phyloP scores from a whole-genome alignment of 805 yeast species.

The Cyberlindnera nakhonratchasimensis region DNA sequence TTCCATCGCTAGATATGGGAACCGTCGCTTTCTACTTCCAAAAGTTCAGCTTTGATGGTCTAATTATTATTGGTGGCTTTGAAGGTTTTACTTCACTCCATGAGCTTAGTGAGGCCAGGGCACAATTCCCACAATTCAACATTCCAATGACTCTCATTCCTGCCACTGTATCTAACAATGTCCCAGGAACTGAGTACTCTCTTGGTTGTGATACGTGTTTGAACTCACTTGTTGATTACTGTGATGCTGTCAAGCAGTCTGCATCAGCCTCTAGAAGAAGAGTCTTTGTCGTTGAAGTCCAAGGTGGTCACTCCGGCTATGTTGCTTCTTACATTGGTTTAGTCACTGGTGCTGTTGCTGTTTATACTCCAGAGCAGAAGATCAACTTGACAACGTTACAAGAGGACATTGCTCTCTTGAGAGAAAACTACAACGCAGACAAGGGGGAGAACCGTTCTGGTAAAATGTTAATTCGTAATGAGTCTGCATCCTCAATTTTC shows the following conservation, averaged over 20 bases:
- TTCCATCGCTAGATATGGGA: slow-evolving; percentile 81
- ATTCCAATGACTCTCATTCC: slow-evolving; percentile 94
- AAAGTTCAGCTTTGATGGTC: slow-evolving; percentile 82
- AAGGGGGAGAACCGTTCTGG: slow-evolving; percentile 51
- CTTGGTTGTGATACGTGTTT: slow-evolving; percentile 95
- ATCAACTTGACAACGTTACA: slow-evolving; percentile 64
- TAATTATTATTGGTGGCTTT: slow-evolving; percentile 91
- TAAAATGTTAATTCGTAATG: slow-evolving; percentile 78
- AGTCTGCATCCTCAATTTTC: slow-evolving; percentile 77
- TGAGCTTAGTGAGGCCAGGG: slow-evolving; percentile 74
- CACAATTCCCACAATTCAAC: slow-evolving; percentile 81
- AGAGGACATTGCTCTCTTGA: slow-evolving; percentile 69
- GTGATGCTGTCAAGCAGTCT: slow-evolving; percentile 91
- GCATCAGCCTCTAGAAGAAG: slow-evolving; percentile 94
- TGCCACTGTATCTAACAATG: slow-evolving; percentile 94
- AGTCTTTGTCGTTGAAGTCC: slow-evolving; percentile 95
- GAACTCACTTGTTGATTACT: slow-evolving; percentile 84
- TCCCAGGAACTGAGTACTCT: slow-evolving; percentile 98
- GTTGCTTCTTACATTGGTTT: slow-evolving; percentile 84
- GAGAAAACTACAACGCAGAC: slow-evolving; percentile 66
- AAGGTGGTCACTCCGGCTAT: slow-evolving; percentile 96
- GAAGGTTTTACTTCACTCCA: slow-evolving; percentile 90
- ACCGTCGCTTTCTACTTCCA: slow-evolving; percentile 91
- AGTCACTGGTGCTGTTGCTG: slow-evolving; percentile 68
- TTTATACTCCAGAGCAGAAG: slow-evolving; percentile 53